phyloP scores from a whole-genome alignment of 1,139 yeast species.

The Candida smagusa region DNA sequence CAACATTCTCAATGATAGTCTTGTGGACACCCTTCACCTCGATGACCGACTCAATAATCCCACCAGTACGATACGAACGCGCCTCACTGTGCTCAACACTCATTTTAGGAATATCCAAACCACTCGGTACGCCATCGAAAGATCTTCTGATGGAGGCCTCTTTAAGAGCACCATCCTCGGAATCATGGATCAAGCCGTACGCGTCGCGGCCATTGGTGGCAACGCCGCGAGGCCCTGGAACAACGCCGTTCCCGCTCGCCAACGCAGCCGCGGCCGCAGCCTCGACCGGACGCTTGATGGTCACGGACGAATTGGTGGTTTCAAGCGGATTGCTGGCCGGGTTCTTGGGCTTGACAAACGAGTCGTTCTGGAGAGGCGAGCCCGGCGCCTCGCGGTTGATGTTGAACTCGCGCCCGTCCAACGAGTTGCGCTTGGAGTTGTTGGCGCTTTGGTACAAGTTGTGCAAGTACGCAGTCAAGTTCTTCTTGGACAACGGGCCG shows the following conservation, averaged over 20 bases:
- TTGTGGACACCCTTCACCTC: conserved; percentile 83
- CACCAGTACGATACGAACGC: conserved; percentile 54
- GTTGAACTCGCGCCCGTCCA: conserved; percentile 22
- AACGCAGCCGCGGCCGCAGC: conserved; percentile 17
- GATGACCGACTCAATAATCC: conserved; percentile 80
- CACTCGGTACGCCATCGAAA: conserved; percentile 7
- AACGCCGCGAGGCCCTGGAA: conserved; percentile 4
- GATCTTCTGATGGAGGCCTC: conserved; percentile 25
- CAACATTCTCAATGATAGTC: conserved; percentile 71
- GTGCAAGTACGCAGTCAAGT: conserved; percentile 66
- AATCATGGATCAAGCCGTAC: conserved; percentile 44
- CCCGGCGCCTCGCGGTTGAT: conserved; percentile 8
- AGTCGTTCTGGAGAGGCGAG: conserved; percentile 13
- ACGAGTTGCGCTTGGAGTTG: conserved; percentile 37
- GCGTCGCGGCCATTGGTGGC: conserved; percentile 21
- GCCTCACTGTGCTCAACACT: conserved; percentile 31
- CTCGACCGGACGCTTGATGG: conserved; percentile 54
- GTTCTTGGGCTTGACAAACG: conserved; percentile 55
- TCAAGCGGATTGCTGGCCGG: conserved; percentile 80
- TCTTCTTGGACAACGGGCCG: conserved; percentile 77
- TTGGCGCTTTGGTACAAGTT: conserved; percentile 44
- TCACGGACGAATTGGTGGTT: conserved; percentile 67
- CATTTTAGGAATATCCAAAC: conserved; percentile 17
- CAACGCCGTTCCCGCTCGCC: conserved; percentile 5
- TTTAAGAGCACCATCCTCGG: conserved; percentile 50